Evolutionary conservation across 192 early-diverging fungal species (phyloP).

Genomic region (Linderina pennispora): DNA sequence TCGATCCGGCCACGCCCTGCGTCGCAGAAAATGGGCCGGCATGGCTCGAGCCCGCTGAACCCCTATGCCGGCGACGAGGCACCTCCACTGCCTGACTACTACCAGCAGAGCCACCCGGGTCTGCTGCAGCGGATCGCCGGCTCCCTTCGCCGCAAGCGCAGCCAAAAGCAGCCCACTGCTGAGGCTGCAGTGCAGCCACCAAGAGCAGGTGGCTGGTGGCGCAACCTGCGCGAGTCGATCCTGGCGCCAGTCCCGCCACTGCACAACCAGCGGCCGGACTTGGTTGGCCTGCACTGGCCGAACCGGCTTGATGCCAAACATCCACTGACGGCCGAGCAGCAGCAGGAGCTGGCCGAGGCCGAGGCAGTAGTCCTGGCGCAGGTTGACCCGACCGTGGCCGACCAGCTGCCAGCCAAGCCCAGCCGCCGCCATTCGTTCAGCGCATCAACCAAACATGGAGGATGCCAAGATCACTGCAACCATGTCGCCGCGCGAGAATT

Average conservation of each 20-base stretch:
- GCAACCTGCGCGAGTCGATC: slow-evolving; percentile 45
- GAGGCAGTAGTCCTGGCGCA: background rate
- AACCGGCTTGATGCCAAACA: background rate
- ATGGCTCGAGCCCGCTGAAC: slow-evolving; percentile 44
- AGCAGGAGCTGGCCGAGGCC: background rate
- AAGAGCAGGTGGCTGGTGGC: slow-evolving; percentile 43
- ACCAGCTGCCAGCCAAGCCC: slow-evolving; percentile 14
- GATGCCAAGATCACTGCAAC: slow-evolving; percentile 26
- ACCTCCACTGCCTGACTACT: background rate
- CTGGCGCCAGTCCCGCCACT: slow-evolving; percentile 42
- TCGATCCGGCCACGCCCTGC: background rate
- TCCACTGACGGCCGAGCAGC: background rate
- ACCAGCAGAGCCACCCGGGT: slow-evolving; percentile 8
- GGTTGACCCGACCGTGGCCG: background rate
- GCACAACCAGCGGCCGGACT: slow-evolving; percentile 7
- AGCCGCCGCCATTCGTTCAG: slow-evolving; percentile 38
- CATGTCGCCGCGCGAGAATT: slow-evolving; percentile 31
- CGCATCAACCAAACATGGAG: slow-evolving; percentile 40
- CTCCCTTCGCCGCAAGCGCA: slow-evolving; percentile 12
- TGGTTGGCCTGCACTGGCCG: background rate
- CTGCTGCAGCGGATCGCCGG: slow-evolving; percentile 28
- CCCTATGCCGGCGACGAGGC: slow-evolving; percentile 12
- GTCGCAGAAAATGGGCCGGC: slow-evolving; percentile 36
- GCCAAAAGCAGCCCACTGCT: background rate
- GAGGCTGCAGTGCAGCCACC: slow-evolving; percentile 13